Base-by-base conservation (phyloP, 2,329 filamentous ascomycete species). In the Xylariaceae sp. region DNA sequence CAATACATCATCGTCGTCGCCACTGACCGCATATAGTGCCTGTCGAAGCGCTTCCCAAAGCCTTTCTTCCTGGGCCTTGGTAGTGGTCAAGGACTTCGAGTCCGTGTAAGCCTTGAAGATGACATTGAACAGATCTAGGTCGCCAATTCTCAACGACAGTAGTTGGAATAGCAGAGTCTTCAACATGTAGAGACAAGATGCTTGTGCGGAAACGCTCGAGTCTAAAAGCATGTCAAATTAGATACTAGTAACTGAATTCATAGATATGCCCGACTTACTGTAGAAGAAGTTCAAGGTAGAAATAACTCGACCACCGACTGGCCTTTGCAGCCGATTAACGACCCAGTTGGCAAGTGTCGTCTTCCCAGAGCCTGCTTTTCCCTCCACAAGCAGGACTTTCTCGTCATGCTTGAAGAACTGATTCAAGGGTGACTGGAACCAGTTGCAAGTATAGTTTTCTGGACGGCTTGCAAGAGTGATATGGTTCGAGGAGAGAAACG, bases 401-500 rank as follows among this genome's bases (percentile, higher is more conserved):
- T 56, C 53, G n/a, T 46, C 48, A n/a, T 55, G 45, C 40, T 58
- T 55, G 53, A 58, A 58, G 53, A 58, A 58, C 24, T 53, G 53
- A 24, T 58, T 56, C 27, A 58, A 20, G 40, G 50, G 49, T 8
- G 52, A 42, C 40, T 58, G 56, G 26, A 58, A 58, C 56, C 56
- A 58, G 21, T 46, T 36, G 36, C 56, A 58, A n/a, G 56, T 58
- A 20, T 58, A 58, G 4, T 56, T 36, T 47, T 58, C 56, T 3
- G 56, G 53, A 1, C 56, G 43, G n/a, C n/a, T 53, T 26, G 56
- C 53, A 2, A 58, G 35, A 10, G 44, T 58, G 40, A 58, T 58
- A n/a, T 56, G 53, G 23, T 58, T 58, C 16, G 56, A 58, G n/a
- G 56, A 51, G n/a, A 58, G 48, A 20, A 53, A 58, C 9, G 48